phyloP scores from a whole-genome alignment of 768 basidiomycete species.

The Pulveroboletus ravenelii region DNA sequence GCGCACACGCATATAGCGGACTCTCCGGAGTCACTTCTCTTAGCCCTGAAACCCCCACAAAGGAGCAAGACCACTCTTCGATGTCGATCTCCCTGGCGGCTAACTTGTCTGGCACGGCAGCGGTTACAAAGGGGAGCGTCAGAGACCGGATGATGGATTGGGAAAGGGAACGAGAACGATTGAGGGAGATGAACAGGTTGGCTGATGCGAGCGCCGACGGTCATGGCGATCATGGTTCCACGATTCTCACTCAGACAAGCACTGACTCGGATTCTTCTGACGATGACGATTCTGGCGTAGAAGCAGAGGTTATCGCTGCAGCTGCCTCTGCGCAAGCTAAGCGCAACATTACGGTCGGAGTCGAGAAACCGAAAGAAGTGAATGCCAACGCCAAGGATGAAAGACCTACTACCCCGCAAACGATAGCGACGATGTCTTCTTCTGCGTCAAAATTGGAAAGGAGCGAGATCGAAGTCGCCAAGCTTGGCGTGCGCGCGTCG shows the following conservation, averaged over 20 bases:
- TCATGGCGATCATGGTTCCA: constrained; percentile 34
- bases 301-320: constrained; percentile 26
- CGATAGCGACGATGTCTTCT: constrained; percentile 16
- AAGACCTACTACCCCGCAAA: constrained; percentile 9
- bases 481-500: constrained; percentile 24
- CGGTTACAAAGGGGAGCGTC: constrained; percentile 30
- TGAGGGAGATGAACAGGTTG: constrained; percentile 63
- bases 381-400: background rate
- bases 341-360: constrained; percentile 1
- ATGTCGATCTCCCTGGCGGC: constrained; percentile 9
- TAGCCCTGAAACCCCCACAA: constrained; percentile 15
- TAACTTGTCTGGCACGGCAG: constrained; percentile 17
- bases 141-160: constrained; percentile 68
- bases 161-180: constrained; percentile 65
- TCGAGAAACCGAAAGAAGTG: constrained; percentile 1
- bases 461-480: constrained; percentile 29
- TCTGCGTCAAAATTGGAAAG: constrained; percentile 22
- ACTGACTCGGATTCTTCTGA: constrained; percentile 19
- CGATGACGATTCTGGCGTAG: constrained; percentile 24
- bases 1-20: background rate
- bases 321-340: constrained; percentile 10
- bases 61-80: constrained; percentile 9
- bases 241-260: constrained; percentile 14
- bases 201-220: constrained; percentile 49
- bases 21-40: constrained; percentile 2